Conservation (phyloP, 1,284 basidiomycete species). For the Cutaneotrichosporon spelunceum region DNA sequence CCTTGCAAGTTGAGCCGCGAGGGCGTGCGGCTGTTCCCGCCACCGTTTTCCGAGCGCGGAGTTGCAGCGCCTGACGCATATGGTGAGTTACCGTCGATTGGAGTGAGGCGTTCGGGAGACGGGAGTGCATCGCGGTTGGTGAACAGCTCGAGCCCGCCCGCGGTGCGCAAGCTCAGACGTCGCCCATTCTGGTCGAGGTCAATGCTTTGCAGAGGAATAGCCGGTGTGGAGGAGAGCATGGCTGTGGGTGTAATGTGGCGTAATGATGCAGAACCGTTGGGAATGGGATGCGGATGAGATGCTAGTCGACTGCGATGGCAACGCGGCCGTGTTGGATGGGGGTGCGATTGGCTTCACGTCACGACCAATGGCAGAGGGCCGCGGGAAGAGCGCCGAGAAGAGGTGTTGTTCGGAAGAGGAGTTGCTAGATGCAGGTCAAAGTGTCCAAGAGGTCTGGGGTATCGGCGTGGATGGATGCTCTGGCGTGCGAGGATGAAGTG, state of each 20-base stretch:
- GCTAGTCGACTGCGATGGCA: not conserved
- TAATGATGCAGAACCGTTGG: not conserved
- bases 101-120: constrained; percentile 46
- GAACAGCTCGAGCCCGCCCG: constrained; percentile 41
- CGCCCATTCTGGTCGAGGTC: constrained; percentile 34
- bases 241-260: constrained; percentile 8
- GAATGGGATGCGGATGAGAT: not conserved
- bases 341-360: not conserved
- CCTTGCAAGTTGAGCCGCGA: constrained; percentile 23
- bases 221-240: constrained; percentile 49
- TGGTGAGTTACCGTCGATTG: constrained; percentile 37
- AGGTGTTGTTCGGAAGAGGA: not conserved
- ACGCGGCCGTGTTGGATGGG: not conserved
- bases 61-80: constrained; percentile 18
- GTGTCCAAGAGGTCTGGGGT: not conserved
- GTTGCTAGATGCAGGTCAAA: not conserved
- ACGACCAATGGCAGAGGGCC: not conserved
- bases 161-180: constrained; percentile 43
- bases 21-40: constrained; percentile 23
- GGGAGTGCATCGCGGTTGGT: constrained; percentile 48
- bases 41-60: constrained; percentile 14
- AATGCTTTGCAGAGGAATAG: constrained; percentile 46
- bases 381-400: not conserved
- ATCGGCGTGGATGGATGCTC: not conserved
- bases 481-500: not conserved